These are phyloP conservation scores for Trypanosoma congolense DNA, from an alignment of 208 protist species.

Conservation along the genomic window DNA sequence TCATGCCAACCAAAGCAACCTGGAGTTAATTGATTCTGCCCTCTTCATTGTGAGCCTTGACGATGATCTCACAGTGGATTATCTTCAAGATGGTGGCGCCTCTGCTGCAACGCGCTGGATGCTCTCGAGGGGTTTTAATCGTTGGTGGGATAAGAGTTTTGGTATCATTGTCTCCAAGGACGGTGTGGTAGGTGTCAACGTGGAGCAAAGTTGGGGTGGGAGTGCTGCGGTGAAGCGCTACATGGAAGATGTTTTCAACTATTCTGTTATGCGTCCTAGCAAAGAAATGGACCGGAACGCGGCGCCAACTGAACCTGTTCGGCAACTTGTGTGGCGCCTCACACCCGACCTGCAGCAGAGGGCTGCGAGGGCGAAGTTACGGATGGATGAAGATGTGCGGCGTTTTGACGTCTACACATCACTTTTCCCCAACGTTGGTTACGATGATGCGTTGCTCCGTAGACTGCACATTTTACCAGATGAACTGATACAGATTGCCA, in stretches of 20 bases:
- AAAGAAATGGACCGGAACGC: constrained; percentile 14
- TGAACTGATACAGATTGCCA: constrained; percentile 48
- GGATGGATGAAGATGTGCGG: constrained; percentile 30
- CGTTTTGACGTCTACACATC: constrained; percentile 44
- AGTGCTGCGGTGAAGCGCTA: constrained; percentile 62
- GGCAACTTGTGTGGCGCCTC: constrained; percentile 48
- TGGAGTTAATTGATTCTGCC: constrained; percentile 71
- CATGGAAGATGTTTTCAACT: constrained; percentile 60
- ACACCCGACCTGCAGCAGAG: constrained; percentile 32
- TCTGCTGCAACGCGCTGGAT: constrained; percentile 25
- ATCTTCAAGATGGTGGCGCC: constrained; percentile 31
- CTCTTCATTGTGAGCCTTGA: constrained; percentile 84
- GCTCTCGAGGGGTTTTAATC: constrained; percentile 38
- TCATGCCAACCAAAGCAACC: constrained; percentile 41
- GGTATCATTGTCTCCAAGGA: constrained; percentile 56
- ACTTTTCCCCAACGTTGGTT: constrained; percentile 26
- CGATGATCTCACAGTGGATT: constrained; percentile 38
- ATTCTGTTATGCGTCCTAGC: constrained; percentile 33
- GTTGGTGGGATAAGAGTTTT: constrained; percentile 90
- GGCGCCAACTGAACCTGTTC: constrained; percentile 25
- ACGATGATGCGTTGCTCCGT: constrained; percentile 2
- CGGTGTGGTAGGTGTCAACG: constrained; percentile 53
- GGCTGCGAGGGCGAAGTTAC: constrained; percentile 22
- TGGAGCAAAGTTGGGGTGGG: constrained; percentile 80
- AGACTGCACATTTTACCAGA: constrained; percentile 16